Evolutionary conservation across 805 yeast species (phyloP), one percentile per base, ranked within the genome.

Genomic region (Blastobotrys peoriensis): DNA sequence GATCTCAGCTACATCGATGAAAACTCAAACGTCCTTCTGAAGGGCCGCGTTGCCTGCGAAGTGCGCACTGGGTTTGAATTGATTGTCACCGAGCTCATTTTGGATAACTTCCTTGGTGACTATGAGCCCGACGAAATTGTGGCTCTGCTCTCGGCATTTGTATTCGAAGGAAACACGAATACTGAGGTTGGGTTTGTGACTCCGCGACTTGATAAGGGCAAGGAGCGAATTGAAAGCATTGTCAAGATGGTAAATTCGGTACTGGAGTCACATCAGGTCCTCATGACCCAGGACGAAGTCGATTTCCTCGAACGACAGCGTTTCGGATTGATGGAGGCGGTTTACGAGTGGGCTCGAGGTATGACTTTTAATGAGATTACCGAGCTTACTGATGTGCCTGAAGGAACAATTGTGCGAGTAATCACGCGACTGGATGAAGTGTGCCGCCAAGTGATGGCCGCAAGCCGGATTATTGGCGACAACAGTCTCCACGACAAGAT

Each of bases 281-380:
- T 81, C 16, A 66, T 87, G 52, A 85, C 95, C 0, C 71, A 81
- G 8, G 98, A 89, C 43, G 98, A 91, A 55, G 83, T 81, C 40
- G 84, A 83, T 48, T 93, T 91, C 57, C 66, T 83, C 52, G 94
- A 86, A 45, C 75, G 82, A 51, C 82, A 86, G 56, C 71, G 98
- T 53, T 93, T 93, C 64, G 95, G 91, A 0, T 71, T 93, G 57
- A 85, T 87, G 65, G 91, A 88, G 61, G 96, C 87, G 9, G 96
- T 91, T 3, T 93, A 91, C 62, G 97, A 93, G 65, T 93, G 99
- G 99, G 96, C 98, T 1, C 74, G 94, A 52, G 99, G 98, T 2
- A 74, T 82, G 72, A 75, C 94, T 0, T 93, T 93, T 69, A 83
- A 83, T 52, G 94, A 87, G 46, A 91, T 93, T 52, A 93, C 89